A percentile compares a stretch with the other conserved stretches of the same genome.
These are phyloP conservation scores for Agaricus subrufescens DNA, from an alignment of 768 basidiomycete species.

Conservation along the genomic window DNA sequence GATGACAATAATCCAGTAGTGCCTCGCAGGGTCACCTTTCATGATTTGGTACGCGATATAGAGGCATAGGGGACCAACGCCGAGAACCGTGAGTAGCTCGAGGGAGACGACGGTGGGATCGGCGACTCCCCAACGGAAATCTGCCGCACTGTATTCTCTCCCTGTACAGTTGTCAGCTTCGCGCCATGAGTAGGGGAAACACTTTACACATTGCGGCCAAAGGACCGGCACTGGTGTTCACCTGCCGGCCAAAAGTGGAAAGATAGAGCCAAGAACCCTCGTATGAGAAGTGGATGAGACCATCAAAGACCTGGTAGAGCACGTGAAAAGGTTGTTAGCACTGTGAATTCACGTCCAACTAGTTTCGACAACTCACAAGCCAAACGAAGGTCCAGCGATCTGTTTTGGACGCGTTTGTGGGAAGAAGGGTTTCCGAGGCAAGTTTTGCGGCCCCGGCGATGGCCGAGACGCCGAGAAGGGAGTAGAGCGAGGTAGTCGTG, in stretches of 20 bases:
- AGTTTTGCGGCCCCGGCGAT: slow-evolving; percentile 47
- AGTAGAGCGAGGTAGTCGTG: slow-evolving; percentile 51
- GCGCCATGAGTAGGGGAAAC: background rate
- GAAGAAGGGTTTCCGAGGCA: slow-evolving; percentile 53
- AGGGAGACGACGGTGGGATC: slow-evolving; percentile 81
- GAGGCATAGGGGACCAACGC: slow-evolving; percentile 69
- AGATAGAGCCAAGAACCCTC: slow-evolving; percentile 81
- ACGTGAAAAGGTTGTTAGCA: background rate
- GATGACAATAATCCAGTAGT: slow-evolving; percentile 79
- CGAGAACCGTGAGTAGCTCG: slow-evolving; percentile 79
- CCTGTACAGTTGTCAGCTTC: slow-evolving; percentile 33
- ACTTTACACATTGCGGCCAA: slow-evolving; percentile 74
- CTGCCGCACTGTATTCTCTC: slow-evolving; percentile 78
- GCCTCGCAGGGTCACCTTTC: slow-evolving; percentile 57
- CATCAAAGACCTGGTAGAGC: slow-evolving; percentile 63
- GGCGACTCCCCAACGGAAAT: slow-evolving; percentile 75
- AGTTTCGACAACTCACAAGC: slow-evolving; percentile 45
- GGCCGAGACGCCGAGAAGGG: slow-evolving; percentile 53
- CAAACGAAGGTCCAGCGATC: slow-evolving; percentile 74
- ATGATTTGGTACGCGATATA: slow-evolving; percentile 66
- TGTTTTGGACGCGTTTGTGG: slow-evolving; percentile 57
- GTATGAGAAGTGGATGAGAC: slow-evolving; percentile 71
- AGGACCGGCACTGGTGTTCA: slow-evolving; percentile 62
- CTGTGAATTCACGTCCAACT: background rate
- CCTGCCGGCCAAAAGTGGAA: slow-evolving; percentile 69